phyloP scores from a whole-genome alignment of 2,329 filamentous ascomycete species.

The Fusarium sp. region DNA sequence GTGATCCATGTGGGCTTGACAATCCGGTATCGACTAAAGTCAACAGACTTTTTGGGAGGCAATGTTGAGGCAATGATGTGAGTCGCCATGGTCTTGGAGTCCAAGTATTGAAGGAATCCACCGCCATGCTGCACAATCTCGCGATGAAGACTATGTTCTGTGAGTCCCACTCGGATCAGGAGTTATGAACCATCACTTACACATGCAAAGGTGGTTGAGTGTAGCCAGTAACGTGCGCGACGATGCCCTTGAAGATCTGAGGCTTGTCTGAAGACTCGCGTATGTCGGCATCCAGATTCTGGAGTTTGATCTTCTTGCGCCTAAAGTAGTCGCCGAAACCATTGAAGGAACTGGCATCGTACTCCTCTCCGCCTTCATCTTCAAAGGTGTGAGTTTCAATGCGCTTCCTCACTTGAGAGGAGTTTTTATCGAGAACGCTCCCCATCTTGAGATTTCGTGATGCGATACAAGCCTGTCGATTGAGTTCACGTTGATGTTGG shows the following conservation, averaged over 20 bases:
- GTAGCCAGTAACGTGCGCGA: slow-evolving; percentile 93
- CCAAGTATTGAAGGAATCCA: slow-evolving; percentile 91
- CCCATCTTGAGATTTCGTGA: slow-evolving; percentile 57
- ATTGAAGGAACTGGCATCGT: slow-evolving; percentile 83
- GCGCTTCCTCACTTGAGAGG: slow-evolving; percentile 66
- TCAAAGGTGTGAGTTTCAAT: slow-evolving; percentile 74
- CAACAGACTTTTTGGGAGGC: slow-evolving; percentile 90
- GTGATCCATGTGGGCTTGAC: slow-evolving; percentile 95
- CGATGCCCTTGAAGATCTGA: slow-evolving; percentile 87
- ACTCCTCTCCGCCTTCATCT: slow-evolving; percentile 88
- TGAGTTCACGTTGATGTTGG: slow-evolving; percentile 15
- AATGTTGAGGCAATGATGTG: slow-evolving; percentile 93
- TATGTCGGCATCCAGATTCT: slow-evolving; percentile 88
- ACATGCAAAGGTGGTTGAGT: slow-evolving; percentile 92
- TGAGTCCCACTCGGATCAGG: slow-evolving; percentile 23
- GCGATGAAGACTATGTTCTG: slow-evolving; percentile 67
- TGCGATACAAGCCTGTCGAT: background rate
- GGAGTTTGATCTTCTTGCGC: slow-evolving; percentile 95
- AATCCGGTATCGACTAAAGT: slow-evolving; percentile 86
- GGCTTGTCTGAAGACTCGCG: slow-evolving; percentile 75
- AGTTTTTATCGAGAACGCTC: slow-evolving; percentile 68
- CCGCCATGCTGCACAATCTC: slow-evolving; percentile 94
- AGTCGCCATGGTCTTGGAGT: slow-evolving; percentile 92
- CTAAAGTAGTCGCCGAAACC: slow-evolving; percentile 92
- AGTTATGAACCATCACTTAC: slow-evolving; percentile 46